A percentile compares a stretch with the other conserved stretches of the same genome.
These are phyloP conservation scores for Phalaenopsis hybrid DNA, from an alignment of 116 monocot species.

Conservation along the genomic window DNA sequence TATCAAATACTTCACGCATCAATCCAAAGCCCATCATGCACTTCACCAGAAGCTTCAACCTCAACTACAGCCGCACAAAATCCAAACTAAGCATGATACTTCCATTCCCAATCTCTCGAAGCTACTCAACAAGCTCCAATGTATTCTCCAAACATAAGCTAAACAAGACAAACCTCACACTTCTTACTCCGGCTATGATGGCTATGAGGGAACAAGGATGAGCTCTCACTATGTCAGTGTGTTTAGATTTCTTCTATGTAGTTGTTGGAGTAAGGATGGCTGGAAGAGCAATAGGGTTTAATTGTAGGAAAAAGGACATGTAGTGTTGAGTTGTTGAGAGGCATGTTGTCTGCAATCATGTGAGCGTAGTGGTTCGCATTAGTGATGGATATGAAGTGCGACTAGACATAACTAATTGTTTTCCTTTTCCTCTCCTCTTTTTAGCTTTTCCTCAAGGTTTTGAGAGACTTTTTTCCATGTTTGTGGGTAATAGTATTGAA, in stretches of 20 bases:
- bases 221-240: neutral
- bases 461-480: no score
- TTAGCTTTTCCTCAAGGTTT: no score
- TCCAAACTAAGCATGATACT: neutral
- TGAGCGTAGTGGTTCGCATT: no score
- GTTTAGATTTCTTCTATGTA: neutral
- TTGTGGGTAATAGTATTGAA: no score
- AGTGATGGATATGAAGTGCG: no score
- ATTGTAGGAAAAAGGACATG: neutral
- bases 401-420: no score
- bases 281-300: no score
- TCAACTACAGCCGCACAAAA: neutral
- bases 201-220: neutral
- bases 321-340: neutral
- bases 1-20: neutral
- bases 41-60: neutral
- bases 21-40: neutral
- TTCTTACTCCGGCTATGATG: neutral
- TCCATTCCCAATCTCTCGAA: neutral
- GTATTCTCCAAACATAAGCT: neutral
- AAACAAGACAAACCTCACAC: neutral
- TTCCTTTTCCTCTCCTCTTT: no score
- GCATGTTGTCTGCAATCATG: no score
- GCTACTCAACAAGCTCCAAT: neutral
- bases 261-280: neutral